Conservation (phyloP, 73 alveolate genomes). For the Paramecium primaurelia region DNA sequence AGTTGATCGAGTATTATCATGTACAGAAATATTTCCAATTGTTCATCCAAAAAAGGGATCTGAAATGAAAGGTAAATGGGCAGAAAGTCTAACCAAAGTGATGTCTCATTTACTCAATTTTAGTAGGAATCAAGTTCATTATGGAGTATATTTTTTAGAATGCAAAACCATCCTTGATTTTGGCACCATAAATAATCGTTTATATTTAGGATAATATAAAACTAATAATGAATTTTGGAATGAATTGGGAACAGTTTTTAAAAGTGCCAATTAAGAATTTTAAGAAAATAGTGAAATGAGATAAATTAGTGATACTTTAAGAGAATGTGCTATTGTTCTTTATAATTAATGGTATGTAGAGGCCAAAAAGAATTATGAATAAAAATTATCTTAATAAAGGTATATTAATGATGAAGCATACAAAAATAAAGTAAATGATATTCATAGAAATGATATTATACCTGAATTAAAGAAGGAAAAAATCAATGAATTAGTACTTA, state of each 20-base stretch:
- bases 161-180: conserved; percentile 62
- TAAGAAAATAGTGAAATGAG: conserved; percentile 1
- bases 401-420: neutral
- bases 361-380: neutral
- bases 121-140: conserved; percentile 52
- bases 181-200: conserved; percentile 71
- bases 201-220: conserved; percentile 66
- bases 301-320: neutral
- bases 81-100: conserved; percentile 25
- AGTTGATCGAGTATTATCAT: conserved; percentile 54
- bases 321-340: neutral
- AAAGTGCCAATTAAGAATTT: neutral
- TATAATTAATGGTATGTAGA: conserved; percentile 24
- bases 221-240: conserved; percentile 73
- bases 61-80: conserved; percentile 74
- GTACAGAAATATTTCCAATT: conserved; percentile 78
- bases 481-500: neutral
- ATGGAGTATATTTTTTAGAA: conserved; percentile 76
- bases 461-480: conserved; percentile 36
- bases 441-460: neutral
- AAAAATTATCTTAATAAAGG: neutral
- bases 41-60: conserved; percentile 84
- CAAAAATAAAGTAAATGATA: neutral
- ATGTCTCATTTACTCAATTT: conserved; percentile 40
- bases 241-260: conserved; percentile 77